phyloP scores from a whole-genome alignment of 2,329 filamentous ascomycete genomes.

The Calonectria multiphialidica region DNA sequence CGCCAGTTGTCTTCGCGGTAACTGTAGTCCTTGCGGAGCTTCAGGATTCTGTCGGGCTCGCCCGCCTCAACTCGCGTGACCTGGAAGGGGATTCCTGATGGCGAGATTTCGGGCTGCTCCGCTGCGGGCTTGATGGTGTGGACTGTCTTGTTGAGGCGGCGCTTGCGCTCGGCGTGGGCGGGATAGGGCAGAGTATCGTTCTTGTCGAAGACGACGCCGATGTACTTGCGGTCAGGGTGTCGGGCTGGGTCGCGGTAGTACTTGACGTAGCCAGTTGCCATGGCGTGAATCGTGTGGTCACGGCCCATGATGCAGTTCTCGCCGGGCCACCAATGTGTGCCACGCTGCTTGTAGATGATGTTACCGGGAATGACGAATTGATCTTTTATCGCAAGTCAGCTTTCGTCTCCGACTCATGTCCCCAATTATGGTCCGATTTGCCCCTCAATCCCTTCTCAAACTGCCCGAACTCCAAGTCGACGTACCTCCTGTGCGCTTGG shows the following conservation, averaged over 20 bases:
- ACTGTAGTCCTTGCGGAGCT: conserved; percentile 65
- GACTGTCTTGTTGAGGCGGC: conserved; percentile 80
- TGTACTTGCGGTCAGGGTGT: conserved; percentile 92
- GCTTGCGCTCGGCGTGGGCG: conserved; percentile 77
- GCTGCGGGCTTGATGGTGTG: conserved; percentile 56
- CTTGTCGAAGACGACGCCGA: conserved; percentile 91
- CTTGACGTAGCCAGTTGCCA: conserved; percentile 89
- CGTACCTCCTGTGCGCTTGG: conserved; percentile 90
- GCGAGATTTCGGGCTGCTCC: conserved; percentile 55
- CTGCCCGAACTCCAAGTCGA: conserved; percentile 27
- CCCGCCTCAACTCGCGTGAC: conserved; percentile 56
- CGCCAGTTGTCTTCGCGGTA: conserved; percentile 72
- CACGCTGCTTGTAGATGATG: conserved; percentile 97
- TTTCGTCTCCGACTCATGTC: not conserved
- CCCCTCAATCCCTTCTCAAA: not conserved
- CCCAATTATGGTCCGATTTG: not conserved
- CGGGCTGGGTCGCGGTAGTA: conserved; percentile 91
- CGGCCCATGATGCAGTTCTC: conserved; percentile 96
- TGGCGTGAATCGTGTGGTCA: conserved; percentile 95
- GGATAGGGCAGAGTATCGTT: conserved; percentile 84
- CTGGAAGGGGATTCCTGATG: conserved; percentile 64
- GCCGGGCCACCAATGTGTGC: conserved; percentile 93
- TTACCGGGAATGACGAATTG: conserved; percentile 96
- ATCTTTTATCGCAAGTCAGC: conserved; percentile 62
- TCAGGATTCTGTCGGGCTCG: conserved; percentile 61